Conservation (phyloP, 2,329 filamentous ascomycete species). For the Penicillium italicum region DNA sequence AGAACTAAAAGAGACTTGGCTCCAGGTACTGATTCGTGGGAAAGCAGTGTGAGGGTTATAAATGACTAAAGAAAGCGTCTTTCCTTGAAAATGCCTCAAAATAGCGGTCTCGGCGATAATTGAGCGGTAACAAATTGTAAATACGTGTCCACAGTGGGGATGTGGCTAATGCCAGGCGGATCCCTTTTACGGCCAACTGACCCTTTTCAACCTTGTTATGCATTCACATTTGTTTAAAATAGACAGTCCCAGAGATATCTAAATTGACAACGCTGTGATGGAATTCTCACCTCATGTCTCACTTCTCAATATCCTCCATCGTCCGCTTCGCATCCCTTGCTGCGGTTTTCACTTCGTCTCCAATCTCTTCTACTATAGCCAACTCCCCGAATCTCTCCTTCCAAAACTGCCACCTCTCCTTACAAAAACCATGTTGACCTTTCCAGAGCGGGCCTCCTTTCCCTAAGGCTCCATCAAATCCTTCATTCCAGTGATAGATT, state of each 20-base stretch:
- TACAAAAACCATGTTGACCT: neutral
- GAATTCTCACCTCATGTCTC: neutral
- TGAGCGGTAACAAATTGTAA: neutral
- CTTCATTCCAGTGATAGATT: neutral
- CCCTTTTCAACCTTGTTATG: neutral
- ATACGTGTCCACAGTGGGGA: neutral
- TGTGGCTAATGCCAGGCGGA: neutral
- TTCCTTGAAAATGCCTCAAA: neutral
- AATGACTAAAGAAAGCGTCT: neutral
- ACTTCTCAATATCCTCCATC: neutral
- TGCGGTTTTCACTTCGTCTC: neutral
- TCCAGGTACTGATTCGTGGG: neutral
- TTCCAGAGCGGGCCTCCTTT: neutral
- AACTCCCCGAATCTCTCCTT: neutral
- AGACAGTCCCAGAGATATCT: neutral
- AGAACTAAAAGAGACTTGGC: neutral
- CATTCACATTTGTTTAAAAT: neutral
- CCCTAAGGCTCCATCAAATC: neutral
- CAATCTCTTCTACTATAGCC: neutral
- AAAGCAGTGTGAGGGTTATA: neutral
- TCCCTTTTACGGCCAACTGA: neutral
- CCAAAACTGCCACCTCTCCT: conserved; percentile 4
- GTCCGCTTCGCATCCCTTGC: neutral
- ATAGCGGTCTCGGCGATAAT: neutral
- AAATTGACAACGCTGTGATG: neutral